phyloP scores from a whole-genome alignment of 768 basidiomycete genomes.

The Hericium rajendrae region DNA sequence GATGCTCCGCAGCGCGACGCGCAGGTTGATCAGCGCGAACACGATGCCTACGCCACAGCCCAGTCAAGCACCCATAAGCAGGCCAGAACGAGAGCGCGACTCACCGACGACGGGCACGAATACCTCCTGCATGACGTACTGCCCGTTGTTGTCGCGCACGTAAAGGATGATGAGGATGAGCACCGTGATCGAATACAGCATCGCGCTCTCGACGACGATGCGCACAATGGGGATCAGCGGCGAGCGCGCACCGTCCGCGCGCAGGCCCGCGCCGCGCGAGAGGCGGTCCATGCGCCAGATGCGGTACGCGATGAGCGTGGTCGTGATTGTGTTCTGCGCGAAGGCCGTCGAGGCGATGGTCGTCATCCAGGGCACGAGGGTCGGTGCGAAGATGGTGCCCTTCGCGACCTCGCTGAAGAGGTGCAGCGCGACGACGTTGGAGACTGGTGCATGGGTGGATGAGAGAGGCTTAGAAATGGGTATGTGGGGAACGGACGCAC shows the following conservation, averaged over 20 bases:
- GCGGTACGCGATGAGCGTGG: constrained; percentile 16
- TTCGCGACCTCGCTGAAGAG: neutral
- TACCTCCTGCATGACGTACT: constrained; percentile 14
- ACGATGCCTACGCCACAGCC: constrained; percentile 12
- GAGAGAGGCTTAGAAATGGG: too few species aligned
- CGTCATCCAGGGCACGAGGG: constrained; percentile 15
- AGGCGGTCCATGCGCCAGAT: constrained; percentile 13
- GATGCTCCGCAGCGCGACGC: constrained; percentile 11
- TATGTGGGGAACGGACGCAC: too few species aligned
- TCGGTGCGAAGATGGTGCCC: constrained; percentile 11
- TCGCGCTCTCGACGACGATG: constrained; percentile 6
- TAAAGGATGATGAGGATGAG: constrained; percentile 15
- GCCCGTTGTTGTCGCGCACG: constrained; percentile 12
- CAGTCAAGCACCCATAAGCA: too few species aligned
- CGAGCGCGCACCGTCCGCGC: constrained; percentile 6
- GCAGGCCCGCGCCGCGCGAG: constrained; percentile 1
- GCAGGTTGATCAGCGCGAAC: constrained; percentile 19
- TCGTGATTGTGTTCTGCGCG: constrained; percentile 18
- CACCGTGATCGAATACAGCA: constrained; percentile 13
- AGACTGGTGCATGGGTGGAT: too few species aligned
- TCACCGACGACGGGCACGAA: neutral
- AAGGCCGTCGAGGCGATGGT: constrained; percentile 15
- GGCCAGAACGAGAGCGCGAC: too few species aligned
- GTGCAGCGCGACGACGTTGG: too few species aligned
- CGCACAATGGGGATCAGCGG: constrained; percentile 14